phyloP scores from a whole-genome alignment of 441 rosid species.

The Caryocar brasiliense region DNA sequence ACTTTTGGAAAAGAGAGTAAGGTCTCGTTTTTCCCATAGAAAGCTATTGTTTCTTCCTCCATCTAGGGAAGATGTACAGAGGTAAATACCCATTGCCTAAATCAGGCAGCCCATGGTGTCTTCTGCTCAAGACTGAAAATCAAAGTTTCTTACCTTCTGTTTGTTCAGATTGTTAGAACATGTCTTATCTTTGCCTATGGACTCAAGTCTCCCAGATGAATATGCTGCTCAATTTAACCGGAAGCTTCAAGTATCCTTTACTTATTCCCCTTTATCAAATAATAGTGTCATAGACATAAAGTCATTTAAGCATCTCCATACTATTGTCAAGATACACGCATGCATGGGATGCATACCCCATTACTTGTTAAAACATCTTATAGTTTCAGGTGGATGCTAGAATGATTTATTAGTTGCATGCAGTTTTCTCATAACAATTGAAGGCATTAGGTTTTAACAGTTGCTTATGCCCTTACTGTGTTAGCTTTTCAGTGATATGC shows the following conservation, averaged over 20 bases:
- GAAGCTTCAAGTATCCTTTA: slow-evolving; percentile 63
- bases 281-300: not conserved
- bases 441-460: too few species aligned
- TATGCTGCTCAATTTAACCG: slow-evolving; percentile 58
- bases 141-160: slow-evolving; percentile 4
- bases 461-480: too few species aligned
- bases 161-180: slow-evolving; percentile 67
- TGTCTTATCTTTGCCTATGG: slow-evolving; percentile 60
- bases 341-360: too few species aligned
- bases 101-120: not conserved
- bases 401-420: too few species aligned
- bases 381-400: too few species aligned
- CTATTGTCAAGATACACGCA: too few species aligned
- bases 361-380: too few species aligned
- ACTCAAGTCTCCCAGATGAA: slow-evolving; percentile 53
- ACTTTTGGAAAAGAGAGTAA: slow-evolving; percentile 86
- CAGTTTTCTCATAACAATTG: too few species aligned
- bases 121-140: slow-evolving; percentile 10
- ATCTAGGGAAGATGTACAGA: slow-evolving; percentile 52
- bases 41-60: slow-evolving; percentile 79
- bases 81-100: slow-evolving; percentile 26
- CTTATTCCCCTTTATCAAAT: not conserved
- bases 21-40: slow-evolving; percentile 91
- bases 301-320: too few species aligned
- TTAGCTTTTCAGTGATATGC: too few species aligned